A percentile compares a stretch with the other conserved stretches of the same genome.
phyloP scores from a whole-genome alignment of 345 rosid genomes.

The Mercurialis annua region DNA sequence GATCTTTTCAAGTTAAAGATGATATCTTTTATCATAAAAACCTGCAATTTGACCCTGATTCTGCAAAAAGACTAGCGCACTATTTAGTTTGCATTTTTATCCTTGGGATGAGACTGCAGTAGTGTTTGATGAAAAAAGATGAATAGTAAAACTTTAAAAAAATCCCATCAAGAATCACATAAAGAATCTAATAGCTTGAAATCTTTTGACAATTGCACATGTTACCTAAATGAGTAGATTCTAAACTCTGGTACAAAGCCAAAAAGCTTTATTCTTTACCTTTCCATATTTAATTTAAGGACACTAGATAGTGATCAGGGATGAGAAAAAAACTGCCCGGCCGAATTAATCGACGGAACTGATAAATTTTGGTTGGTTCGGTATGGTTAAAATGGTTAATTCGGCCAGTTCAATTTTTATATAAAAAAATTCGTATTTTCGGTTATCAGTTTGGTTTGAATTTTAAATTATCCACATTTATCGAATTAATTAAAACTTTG shows the following conservation, averaged over 20 bases:
- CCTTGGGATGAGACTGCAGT: background rate
- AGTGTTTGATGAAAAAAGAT: background rate
- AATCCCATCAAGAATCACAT: background rate
- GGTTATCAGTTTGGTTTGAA: too few relatives aligned
- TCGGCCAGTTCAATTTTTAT: too few relatives aligned
- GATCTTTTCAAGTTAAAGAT: background rate
- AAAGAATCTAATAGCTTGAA: background rate
- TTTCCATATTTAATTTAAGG: too few relatives aligned
- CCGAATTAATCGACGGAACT: too few relatives aligned
- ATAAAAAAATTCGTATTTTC: too few relatives aligned
- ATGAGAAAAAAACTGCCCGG: too few relatives aligned
- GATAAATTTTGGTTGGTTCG: too few relatives aligned
- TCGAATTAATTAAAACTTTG: too few relatives aligned
- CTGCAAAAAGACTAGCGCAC: background rate
- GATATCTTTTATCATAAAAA: background rate
- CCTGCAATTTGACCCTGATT: constrained; percentile 5
- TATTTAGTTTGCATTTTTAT: background rate
- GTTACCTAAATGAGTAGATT: background rate
- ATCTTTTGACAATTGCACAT: background rate
- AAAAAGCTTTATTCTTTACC: background rate
- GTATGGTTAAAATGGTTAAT: too few relatives aligned
- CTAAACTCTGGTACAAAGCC: background rate
- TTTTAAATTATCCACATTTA: too few relatives aligned
- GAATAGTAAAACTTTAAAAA: background rate
- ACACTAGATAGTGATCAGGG: too few relatives aligned